Conservation (phyloP, 1,139 yeast genomes). For the Yamadazyma triangularis region DNA sequence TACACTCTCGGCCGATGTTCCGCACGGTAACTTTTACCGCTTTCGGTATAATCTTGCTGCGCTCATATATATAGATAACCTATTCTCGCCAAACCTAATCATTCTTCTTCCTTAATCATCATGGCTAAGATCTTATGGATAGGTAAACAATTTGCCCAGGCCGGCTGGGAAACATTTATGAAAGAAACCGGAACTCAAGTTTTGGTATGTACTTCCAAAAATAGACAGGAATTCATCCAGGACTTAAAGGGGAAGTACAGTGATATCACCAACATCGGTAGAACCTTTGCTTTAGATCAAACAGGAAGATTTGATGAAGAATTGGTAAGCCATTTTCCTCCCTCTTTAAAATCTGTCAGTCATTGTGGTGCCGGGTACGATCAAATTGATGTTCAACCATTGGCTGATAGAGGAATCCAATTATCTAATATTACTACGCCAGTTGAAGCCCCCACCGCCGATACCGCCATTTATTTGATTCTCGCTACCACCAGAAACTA, state of each 20-base stretch:
- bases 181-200: constrained; percentile 41
- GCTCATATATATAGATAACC: no score
- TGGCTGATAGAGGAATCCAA: constrained; percentile 51
- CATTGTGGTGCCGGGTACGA: constrained; percentile 97
- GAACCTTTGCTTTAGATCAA: constrained; percentile 41
- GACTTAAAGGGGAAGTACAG: constrained; percentile 48
- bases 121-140: constrained; percentile 51
- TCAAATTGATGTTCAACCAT: constrained; percentile 58
- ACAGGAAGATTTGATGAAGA: constrained; percentile 82
- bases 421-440: constrained; percentile 68
- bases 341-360: constrained; percentile 56
- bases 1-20: no score
- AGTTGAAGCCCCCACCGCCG: constrained; percentile 81
- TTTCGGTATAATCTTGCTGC: no score
- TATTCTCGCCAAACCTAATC: neutral
- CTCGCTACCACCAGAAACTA: constrained; percentile 69
- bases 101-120: no score
- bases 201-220: constrained; percentile 38
- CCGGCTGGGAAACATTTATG: constrained; percentile 51
- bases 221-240: constrained; percentile 46
- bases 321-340: constrained; percentile 55
- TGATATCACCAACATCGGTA: constrained; percentile 44
- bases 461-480: constrained; percentile 63
- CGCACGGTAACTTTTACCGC: no score
- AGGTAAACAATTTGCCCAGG: constrained; percentile 51